These are phyloP conservation scores for Glomus cerebriforme DNA, from an alignment of 192 early-diverging fungal species.

Conservation along the genomic window DNA sequence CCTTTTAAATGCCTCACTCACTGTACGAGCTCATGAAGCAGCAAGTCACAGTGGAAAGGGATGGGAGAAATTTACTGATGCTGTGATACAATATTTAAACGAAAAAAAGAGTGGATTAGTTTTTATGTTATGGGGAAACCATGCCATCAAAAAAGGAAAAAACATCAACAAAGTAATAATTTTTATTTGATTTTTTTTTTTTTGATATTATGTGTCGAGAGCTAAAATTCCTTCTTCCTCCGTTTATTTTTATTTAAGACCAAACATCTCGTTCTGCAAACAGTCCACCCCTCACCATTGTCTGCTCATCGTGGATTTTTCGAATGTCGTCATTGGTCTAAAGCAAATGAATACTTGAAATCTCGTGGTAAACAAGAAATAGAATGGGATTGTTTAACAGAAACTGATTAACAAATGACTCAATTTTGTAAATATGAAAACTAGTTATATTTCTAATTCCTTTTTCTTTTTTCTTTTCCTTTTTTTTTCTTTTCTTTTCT, in stretches of 20 bases:
- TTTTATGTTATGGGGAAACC: conserved; percentile 93
- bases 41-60: conserved; percentile 81
- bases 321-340: conserved; percentile 80
- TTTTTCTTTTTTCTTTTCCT: background rate
- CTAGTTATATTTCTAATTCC: background rate
- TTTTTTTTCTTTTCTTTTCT: no score
- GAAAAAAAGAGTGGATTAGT: conserved; percentile 64
- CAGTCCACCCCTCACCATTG: conserved; percentile 91
- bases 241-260: conserved; percentile 42
- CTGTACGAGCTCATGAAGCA: conserved; percentile 77
- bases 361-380: conserved; percentile 58
- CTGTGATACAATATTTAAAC: conserved; percentile 75
- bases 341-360: conserved; percentile 84
- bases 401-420: background rate
- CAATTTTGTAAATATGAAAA: background rate
- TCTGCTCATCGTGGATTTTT: conserved; percentile 87
- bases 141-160: conserved; percentile 84
- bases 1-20: conserved; percentile 86
- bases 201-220: background rate
- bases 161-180: conserved; percentile 59
- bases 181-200: no score
- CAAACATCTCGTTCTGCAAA: conserved; percentile 81
- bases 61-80: conserved; percentile 89
- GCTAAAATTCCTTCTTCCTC: background rate
- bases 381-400: conserved; percentile 64